A percentile compares a stretch with the other conserved stretches of the same genome.
Evolutionary conservation across 1,284 basidiomycete species (phyloP).

Genomic region (Puccinia triticina): DNA sequence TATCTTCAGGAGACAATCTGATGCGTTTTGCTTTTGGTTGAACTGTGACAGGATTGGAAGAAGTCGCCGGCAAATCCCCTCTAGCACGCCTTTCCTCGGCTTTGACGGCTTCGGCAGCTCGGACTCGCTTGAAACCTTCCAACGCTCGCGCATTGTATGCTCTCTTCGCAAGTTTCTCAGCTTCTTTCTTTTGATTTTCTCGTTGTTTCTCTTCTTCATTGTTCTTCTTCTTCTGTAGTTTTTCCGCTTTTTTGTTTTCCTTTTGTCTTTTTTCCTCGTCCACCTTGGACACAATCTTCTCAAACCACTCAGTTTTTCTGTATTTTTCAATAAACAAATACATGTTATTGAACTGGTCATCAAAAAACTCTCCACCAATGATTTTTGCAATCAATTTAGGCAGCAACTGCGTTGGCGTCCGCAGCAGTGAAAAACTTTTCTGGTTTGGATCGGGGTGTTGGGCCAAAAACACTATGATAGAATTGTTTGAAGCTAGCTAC

Average conservation of each 20-base stretch:
- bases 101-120: background rate
- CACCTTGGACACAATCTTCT: background rate
- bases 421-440: background rate
- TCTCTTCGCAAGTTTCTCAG: background rate
- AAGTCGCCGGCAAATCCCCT: background rate
- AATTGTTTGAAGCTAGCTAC: background rate
- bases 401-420: background rate
- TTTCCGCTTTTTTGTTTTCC: background rate
- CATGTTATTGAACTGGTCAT: background rate
- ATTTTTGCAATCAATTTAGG: background rate
- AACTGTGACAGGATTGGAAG: background rate
- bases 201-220: background rate
- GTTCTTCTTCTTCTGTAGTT: background rate
- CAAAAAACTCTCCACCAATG: slow-evolving; percentile 3
- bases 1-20: background rate
- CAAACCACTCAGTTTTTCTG: background rate
- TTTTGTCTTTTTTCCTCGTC: background rate
- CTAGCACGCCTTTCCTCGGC: background rate
- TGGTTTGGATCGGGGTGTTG: background rate
- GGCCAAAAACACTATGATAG: background rate
- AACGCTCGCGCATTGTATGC: background rate
- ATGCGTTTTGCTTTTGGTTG: background rate
- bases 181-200: background rate
- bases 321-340: slow-evolving; percentile 1
- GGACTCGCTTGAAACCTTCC: background rate